Conservation (phyloP, 345 rosid genomes). For the Litchi chinensis region DNA sequence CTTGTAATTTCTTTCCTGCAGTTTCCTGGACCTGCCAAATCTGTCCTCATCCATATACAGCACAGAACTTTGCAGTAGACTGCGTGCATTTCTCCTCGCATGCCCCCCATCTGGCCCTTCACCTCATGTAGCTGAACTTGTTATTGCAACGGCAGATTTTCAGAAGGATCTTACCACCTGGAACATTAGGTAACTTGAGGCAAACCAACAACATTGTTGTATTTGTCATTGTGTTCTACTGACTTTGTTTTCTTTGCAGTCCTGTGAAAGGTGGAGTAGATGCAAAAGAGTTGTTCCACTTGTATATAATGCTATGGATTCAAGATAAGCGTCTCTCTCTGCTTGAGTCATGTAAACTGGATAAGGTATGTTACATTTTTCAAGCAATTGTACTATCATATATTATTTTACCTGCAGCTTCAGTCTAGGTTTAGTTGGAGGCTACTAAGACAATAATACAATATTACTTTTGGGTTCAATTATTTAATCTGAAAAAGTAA, state of each 20-base stretch:
- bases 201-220: slow-evolving; percentile 11
- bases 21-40: slow-evolving; percentile 92
- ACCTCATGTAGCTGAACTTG: slow-evolving; percentile 85
- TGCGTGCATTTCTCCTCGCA: slow-evolving; percentile 84
- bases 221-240: slow-evolving; percentile 16
- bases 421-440: slow-evolving; percentile 7
- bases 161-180: slow-evolving; percentile 89
- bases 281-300: slow-evolving; percentile 91
- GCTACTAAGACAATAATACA: background rate
- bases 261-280: slow-evolving; percentile 93
- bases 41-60: slow-evolving; percentile 88
- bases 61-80: slow-evolving; percentile 84
- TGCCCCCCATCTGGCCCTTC: slow-evolving; percentile 98
- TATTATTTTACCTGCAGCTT: background rate
- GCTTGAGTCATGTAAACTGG: slow-evolving; percentile 92
- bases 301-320: slow-evolving; percentile 96
- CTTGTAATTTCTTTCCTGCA: slow-evolving; percentile 40
- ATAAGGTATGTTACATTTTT: slow-evolving; percentile 59
- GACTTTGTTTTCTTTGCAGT: slow-evolving; percentile 42
- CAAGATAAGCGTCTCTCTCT: slow-evolving; percentile 88
- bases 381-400: background rate
- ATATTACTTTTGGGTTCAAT: background rate
- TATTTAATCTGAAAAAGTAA: background rate
- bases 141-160: slow-evolving; percentile 93
- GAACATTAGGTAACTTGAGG: slow-evolving; percentile 61